Evolutionary conservation across 169 alveolate species (phyloP), one percentile per base, ranked within the genome.

Genomic region (Eimeria maxima): DNA sequence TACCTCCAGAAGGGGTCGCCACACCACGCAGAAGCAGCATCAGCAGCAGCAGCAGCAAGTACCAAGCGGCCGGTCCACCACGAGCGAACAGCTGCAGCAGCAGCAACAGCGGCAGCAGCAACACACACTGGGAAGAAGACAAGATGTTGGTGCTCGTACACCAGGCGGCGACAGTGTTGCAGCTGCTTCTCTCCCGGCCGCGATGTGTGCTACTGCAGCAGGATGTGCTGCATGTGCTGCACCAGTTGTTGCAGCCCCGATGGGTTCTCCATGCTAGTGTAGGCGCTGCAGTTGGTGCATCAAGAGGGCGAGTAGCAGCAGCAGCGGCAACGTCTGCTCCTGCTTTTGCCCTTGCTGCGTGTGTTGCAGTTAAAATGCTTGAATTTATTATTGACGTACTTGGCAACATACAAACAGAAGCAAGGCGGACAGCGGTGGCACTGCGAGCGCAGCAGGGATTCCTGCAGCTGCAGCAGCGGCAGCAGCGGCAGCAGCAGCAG

Each of bases 381-480:
- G 96, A 93, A 71, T 93, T 80, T 63, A 45, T 93, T 42, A 45
- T 93, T 38, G 96, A 93, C 50, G 93, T 60, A 2, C 42, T 80
- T 0, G 71, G 63, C 47, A 83, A 74, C 13, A 44, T 93, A 33
- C 76, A 78, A 2, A 53, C 87, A 60, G 96, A 93, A 71, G 71
- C 93, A 1, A 83, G 65, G 55, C 67, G 96, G 16, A 55, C 86
- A 7, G 86, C 89, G 44, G 92, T 76, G 71, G 86, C 74, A 3
- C 65, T 67, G 44, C 87, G 45, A 47, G 86, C 38, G 47, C 87
- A 76, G 71, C 71, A 45, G 65, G 69, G 8, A 38, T 1, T 50
- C 86, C 91, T 50, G 38, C 84, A 14, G 69, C 93, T 45, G 89
- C 69, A 50, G 84, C 74, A 45, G 76, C 95, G 47, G 73, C 89